Evolutionary conservation across 2,329 filamentous ascomycete genomes (phyloP), one percentile per base, ranked within the genome.

Genomic region (Verticillium dahliae): DNA sequence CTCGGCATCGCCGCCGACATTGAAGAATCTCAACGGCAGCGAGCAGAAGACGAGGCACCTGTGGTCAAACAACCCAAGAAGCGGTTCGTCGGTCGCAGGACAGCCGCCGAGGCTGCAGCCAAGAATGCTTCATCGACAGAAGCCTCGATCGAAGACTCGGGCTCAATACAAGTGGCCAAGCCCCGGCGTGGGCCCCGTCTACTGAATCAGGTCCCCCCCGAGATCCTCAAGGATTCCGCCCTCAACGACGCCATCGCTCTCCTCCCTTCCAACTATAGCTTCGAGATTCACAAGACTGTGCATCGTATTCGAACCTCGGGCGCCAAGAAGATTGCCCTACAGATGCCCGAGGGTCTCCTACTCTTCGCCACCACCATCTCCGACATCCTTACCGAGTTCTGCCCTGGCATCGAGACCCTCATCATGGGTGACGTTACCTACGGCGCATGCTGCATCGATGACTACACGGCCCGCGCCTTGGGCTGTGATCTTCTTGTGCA

Each of bases 361-460:
- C 81, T 99, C 61, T 99, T 99, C 73, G 95, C 95, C 27, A 98
- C 95, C 33, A 99, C 95, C 39, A 94, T 99, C 67, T 97, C 95
- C 3, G 95, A 99, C 73, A 98, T 99, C 69, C 81, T 99, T 57
- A 91, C 90, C 0, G 90, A 93, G 72, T 99, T 99, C 78, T 99
- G 95, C 71, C 90, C 92, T 0, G 92, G 90, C 1, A 89, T 90
- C 50, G 91, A 96, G 73, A 98, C 94, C 1, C 81, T 98, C 60
- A 99, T 99, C 74, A 99, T 99, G 95, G 95, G 95, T 64, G 95
- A 99, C 73, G 95, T 99, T 54, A 99, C 95, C 1, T 99, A 99
- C 74, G 95, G 95, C 65, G 95, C 95, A 27, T 99, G 95, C 80
- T 99, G 95, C 72, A 97, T 99, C 69, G 95, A 99, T 73, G 95